phyloP scores from a whole-genome alignment of 768 basidiomycete species.

The Suillus weaverae region DNA sequence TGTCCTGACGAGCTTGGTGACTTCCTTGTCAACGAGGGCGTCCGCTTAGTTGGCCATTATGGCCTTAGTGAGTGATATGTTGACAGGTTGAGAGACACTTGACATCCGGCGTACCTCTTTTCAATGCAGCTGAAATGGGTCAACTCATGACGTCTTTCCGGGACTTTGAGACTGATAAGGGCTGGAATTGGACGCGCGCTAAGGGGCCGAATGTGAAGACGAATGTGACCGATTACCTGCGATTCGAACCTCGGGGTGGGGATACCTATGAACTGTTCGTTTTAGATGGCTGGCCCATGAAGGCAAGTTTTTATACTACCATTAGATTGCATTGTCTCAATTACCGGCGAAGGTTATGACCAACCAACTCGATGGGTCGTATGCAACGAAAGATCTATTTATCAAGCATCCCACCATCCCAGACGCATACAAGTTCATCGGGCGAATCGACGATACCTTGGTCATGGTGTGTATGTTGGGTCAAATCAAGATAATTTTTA shows the following conservation, averaged over 20 bases:
- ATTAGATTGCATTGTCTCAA: constrained; percentile 16
- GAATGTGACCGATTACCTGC: constrained; percentile 34
- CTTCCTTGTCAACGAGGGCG: constrained; percentile 46
- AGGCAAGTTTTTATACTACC: constrained; percentile 32
- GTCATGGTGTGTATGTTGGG: constrained; percentile 28
- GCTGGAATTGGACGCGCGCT: constrained; percentile 54
- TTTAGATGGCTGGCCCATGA: constrained; percentile 51
- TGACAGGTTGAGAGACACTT: not conserved
- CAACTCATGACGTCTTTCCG: constrained; percentile 48
- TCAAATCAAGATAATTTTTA: not conserved
- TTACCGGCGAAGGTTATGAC: constrained; percentile 21
- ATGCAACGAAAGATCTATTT: constrained; percentile 57
- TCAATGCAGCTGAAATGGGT: constrained; percentile 31
- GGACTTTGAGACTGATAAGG: constrained; percentile 50
- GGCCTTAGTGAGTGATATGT: constrained; percentile 43
- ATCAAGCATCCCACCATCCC: constrained; percentile 44
- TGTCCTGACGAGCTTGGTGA: constrained; percentile 57
- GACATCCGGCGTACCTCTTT: not conserved
- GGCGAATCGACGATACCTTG: constrained; percentile 56
- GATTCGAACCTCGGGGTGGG: constrained; percentile 42
- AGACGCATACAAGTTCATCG: constrained; percentile 47
- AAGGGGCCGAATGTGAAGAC: constrained; percentile 23
- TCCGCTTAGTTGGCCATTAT: constrained; percentile 49
- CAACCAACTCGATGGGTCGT: constrained; percentile 53
- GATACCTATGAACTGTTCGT: constrained; percentile 49